Conservation (phyloP, 768 basidiomycete species). For the Boletellus ananas region DNA sequence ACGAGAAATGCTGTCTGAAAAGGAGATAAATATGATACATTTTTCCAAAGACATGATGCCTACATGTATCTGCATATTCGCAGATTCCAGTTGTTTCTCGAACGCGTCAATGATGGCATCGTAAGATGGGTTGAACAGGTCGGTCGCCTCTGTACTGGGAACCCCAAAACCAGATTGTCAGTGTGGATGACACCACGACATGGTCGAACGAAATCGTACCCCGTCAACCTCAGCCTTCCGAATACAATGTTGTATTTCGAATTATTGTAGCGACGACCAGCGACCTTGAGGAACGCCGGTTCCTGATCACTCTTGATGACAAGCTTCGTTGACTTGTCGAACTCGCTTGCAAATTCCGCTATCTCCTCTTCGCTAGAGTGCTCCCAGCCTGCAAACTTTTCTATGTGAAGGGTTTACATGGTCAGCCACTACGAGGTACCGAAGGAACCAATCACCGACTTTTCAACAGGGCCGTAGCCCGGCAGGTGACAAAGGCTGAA, state of each 20-base stretch:
- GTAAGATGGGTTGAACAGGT: slow-evolving; percentile 5
- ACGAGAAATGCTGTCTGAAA: slow-evolving; percentile 11
- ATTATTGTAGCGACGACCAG: not conserved
- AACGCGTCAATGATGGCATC: slow-evolving; percentile 10
- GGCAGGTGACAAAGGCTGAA: slow-evolving; percentile 43
- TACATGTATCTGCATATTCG: not conserved
- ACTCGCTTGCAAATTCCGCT: not conserved
- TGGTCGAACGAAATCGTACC: slow-evolving; percentile 1
- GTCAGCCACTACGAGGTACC: not conserved
- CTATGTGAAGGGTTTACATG: not conserved
- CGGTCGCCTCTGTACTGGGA: slow-evolving; percentile 5
- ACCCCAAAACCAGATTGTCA: not conserved
- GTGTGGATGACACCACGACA: too few relatives aligned
- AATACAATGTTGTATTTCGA: not conserved
- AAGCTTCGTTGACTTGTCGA: slow-evolving; percentile 1
- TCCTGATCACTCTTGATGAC: slow-evolving; percentile 6
- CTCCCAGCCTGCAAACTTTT: slow-evolving; percentile 3
- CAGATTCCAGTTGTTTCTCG: slow-evolving; percentile 5
- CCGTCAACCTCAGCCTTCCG: slow-evolving; percentile 12
- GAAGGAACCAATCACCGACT: slow-evolving; percentile 21
- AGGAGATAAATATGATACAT: not conserved
- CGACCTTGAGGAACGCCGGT: slow-evolving; percentile 11
- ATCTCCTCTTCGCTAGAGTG: slow-evolving; percentile 3
- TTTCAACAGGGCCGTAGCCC: slow-evolving; percentile 34
- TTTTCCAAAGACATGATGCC: not conserved